Percentiles rank a stretch among this genome's conserved stretches.
phyloP scores from a whole-genome alignment of 177 flowering plant species.

The Vitis hybrid region DNA sequence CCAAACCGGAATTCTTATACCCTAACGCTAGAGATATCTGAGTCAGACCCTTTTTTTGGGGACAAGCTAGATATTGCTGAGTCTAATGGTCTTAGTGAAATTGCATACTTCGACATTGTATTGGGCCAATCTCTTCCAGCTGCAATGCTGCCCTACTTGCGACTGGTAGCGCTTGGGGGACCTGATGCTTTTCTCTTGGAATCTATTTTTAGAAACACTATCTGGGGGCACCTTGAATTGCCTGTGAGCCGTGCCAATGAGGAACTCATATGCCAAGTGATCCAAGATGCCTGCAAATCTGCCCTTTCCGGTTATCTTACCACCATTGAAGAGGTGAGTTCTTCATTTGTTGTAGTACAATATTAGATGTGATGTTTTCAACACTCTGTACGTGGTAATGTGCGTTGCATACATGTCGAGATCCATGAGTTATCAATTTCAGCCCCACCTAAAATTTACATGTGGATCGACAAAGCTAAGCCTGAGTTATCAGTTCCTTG shows the following conservation, averaged over 20 bases:
- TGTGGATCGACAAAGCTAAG: background rate
- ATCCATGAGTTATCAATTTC: too few species aligned
- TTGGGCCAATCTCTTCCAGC: constrained; percentile 67
- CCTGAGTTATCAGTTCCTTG: background rate
- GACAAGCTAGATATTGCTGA: constrained; percentile 97
- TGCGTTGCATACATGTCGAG: too few species aligned
- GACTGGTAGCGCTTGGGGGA: constrained; percentile 85
- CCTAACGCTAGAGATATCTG: constrained; percentile 72
- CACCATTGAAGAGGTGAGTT: constrained; percentile 74
- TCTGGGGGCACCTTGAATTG: constrained; percentile 85
- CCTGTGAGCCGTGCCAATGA: constrained; percentile 87
- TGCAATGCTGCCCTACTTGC: constrained; percentile 68
- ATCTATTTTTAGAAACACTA: constrained; percentile 73
- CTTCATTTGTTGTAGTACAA: too few species aligned
- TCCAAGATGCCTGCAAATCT: constrained; percentile 70
- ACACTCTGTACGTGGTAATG: background rate
- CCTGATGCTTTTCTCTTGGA: constrained; percentile 91
- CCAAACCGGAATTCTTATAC: constrained; percentile 65
- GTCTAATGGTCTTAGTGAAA: constrained; percentile 67
- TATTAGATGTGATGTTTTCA: background rate
- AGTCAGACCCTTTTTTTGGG: constrained; percentile 72
- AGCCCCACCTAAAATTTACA: background rate
- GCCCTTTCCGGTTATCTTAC: constrained; percentile 75
- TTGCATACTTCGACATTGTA: constrained; percentile 77
- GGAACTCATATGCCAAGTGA: constrained; percentile 74